phyloP scores from a whole-genome alignment of 2,329 filamentous ascomycete genomes.

The Apiospora kogelbergensis region DNA sequence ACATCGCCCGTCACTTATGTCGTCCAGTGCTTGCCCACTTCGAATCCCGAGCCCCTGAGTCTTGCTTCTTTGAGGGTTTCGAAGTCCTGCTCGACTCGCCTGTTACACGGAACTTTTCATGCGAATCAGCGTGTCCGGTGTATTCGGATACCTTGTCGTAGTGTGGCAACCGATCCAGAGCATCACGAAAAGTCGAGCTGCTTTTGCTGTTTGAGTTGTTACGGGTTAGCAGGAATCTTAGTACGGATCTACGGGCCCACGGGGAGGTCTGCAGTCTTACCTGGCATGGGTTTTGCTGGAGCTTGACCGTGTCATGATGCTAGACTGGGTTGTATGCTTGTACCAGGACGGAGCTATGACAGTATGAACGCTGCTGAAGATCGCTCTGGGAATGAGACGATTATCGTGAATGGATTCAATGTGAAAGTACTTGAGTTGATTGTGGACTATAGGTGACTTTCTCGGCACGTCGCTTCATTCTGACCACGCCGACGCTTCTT shows the following conservation, averaged over 20 bases:
- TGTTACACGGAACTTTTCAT: conserved; percentile 7
- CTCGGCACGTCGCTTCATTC: background rate
- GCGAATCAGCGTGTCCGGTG: background rate
- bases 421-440: background rate
- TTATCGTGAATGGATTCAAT: background rate
- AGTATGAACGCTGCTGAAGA: background rate
- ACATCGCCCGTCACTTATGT: background rate
- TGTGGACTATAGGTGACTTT: background rate
- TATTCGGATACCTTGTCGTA: background rate
- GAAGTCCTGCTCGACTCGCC: background rate
- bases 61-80: background rate
- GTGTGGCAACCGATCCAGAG: background rate
- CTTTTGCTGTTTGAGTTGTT: background rate
- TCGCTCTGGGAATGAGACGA: background rate
- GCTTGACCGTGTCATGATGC: background rate
- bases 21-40: background rate
- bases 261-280: background rate
- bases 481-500: background rate
- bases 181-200: conserved; percentile 3
- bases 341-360: background rate
- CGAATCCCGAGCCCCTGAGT: background rate
- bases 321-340: background rate
- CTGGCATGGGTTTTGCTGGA: background rate
- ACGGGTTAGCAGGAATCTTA: background rate
- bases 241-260: no score